Percentiles rank a stretch among this genome's conserved stretches.
Conservation (phyloP, 139 green algal genomes). For the Chlorella vulgaris region DNA sequence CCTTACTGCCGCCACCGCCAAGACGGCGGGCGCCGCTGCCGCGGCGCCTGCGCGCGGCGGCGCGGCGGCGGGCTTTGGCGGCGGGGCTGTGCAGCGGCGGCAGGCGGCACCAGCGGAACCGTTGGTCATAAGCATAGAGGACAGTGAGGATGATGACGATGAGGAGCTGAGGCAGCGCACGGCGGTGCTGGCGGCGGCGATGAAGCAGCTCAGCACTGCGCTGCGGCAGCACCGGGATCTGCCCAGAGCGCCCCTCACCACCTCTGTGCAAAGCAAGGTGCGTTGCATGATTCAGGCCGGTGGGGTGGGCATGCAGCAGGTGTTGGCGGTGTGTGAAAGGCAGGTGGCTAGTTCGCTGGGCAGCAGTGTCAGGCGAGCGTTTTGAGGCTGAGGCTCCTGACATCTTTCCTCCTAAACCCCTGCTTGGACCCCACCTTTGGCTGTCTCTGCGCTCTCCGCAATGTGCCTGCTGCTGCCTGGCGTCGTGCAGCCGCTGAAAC, state of each 20-base stretch:
- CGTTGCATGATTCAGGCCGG: neutral
- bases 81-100: neutral
- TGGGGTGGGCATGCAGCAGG: neutral
- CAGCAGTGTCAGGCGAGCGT: too few relatives aligned
- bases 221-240: neutral
- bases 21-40: neutral
- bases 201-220: slow-evolving; percentile 35
- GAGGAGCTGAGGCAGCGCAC: neutral
- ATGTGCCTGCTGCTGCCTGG: too few relatives aligned
- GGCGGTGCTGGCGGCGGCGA: neutral
- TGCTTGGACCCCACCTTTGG: neutral
- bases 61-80: neutral
- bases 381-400: too few relatives aligned
- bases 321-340: too few relatives aligned
- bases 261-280: slow-evolving; percentile 13
- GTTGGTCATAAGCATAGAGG: neutral
- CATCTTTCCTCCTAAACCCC: too few relatives aligned
- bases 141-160: neutral
- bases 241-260: slow-evolving; percentile 7
- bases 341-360: too few relatives aligned
- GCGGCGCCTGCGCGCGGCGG: neutral
- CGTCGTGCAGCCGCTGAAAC: too few relatives aligned
- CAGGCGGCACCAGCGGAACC: neutral
- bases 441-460: too few relatives aligned
- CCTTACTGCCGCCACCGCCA: neutral